Conservation (phyloP, 768 basidiomycete species). For the Trametes maxima region DNA sequence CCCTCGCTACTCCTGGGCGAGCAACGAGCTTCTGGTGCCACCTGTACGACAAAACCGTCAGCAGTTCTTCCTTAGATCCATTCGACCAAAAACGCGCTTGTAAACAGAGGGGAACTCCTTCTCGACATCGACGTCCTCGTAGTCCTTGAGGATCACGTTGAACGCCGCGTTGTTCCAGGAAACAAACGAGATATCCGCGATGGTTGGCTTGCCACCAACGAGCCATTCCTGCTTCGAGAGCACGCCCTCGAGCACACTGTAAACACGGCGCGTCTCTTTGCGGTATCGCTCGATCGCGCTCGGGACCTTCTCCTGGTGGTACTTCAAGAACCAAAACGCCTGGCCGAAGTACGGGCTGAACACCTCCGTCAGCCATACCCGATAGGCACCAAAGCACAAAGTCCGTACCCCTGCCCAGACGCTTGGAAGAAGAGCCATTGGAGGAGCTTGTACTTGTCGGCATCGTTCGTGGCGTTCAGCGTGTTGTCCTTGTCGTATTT, state of each 20-base stretch:
- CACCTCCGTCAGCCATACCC: background rate
- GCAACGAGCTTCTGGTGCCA: conserved; percentile 28
- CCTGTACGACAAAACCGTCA: conserved; percentile 6
- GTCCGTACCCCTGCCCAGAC: conserved; percentile 31
- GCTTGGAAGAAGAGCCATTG: conserved; percentile 50
- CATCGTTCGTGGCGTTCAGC: conserved; percentile 22
- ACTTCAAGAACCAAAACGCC: conserved; percentile 30
- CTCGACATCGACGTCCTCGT: conserved; percentile 17
- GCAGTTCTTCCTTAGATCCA: background rate
- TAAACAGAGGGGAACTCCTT: conserved; percentile 27
- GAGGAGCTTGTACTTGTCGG: conserved; percentile 27
- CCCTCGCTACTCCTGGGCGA: conserved; percentile 19
- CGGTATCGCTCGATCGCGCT: conserved; percentile 34
- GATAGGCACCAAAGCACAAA: too few species aligned
- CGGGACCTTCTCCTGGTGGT: conserved; percentile 34
- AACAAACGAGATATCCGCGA: conserved; percentile 32
- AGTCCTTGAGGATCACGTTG: conserved; percentile 11
- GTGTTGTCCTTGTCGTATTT: conserved; percentile 47
- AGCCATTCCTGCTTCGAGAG: conserved; percentile 34
- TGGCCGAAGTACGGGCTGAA: conserved; percentile 33
- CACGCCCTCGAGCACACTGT: conserved; percentile 32
- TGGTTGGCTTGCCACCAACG: conserved; percentile 30
- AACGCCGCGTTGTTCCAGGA: conserved; percentile 27
- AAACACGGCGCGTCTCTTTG: conserved; percentile 32
- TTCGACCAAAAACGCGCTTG: conserved; percentile 13